phyloP scores from a whole-genome alignment of 2,329 filamentous ascomycete species.

The Neospermospora avenae region DNA sequence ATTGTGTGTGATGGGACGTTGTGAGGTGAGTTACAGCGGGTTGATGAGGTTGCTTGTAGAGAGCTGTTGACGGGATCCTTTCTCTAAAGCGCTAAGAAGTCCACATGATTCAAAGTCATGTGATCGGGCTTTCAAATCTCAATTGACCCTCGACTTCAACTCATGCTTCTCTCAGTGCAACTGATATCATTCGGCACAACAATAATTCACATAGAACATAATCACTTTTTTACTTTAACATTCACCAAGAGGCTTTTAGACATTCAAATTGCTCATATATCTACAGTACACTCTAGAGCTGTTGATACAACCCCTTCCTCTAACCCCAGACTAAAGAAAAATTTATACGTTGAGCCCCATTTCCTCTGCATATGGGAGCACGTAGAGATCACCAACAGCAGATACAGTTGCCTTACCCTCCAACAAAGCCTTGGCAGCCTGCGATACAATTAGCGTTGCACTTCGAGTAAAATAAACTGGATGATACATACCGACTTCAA shows the following conservation, averaged over 20 bases:
- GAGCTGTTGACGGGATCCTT: too few species aligned
- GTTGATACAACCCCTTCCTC: constrained; percentile 35
- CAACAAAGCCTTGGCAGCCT: constrained; percentile 86
- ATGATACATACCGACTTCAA: constrained; percentile 72
- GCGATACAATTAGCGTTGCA: constrained; percentile 33
- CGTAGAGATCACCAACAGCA: constrained; percentile 85
- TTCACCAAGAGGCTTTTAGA: constrained; percentile 2
- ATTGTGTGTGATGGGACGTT: constrained; percentile 48
- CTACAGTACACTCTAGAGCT: constrained; percentile 38
- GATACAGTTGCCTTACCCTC: constrained; percentile 87
- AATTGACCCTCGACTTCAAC: too few species aligned
- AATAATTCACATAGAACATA: too few species aligned
- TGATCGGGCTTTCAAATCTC: not conserved
- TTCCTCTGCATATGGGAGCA: constrained; percentile 90
- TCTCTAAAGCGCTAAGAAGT: too few species aligned
- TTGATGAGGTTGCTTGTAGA: constrained; percentile 11
- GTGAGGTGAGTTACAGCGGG: constrained; percentile 19
- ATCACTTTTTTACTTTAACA: not conserved
- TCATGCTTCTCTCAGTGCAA: too few species aligned
- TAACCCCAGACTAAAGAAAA: constrained; percentile 29
- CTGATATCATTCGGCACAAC: too few species aligned
- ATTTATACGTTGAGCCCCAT: constrained; percentile 90
- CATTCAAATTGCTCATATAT: constrained; percentile 31
- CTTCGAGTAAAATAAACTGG: not conserved
- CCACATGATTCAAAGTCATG: too few species aligned